Percentiles rank a stretch among this genome's conserved stretches.
These are phyloP conservation scores for Amanita brunnescens DNA, from an alignment of 768 basidiomycete genomes.

Conservation along the genomic window DNA sequence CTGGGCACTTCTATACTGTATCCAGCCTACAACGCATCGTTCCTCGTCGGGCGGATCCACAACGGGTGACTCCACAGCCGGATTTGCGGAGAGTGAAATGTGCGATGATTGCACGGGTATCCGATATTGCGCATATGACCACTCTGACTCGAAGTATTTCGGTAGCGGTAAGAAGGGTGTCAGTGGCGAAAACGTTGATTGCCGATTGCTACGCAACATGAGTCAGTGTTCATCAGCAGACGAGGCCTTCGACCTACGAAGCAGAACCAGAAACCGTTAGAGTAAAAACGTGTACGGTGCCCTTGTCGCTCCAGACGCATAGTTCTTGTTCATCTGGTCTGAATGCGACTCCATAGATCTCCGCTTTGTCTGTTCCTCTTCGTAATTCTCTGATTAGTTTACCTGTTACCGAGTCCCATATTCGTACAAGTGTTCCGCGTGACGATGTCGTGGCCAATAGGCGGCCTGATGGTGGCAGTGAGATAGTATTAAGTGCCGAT, in stretches of 20 bases:
- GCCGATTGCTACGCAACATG: constrained; percentile 54
- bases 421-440: constrained; percentile 76
- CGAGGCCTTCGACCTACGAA: constrained; percentile 41
- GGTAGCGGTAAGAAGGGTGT: constrained; percentile 77
- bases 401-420: constrained; percentile 74
- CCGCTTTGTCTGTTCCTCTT: constrained; percentile 82
- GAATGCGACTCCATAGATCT: constrained; percentile 87
- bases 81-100: constrained; percentile 66
- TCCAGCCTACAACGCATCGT: constrained; percentile 84
- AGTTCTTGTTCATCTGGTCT: constrained; percentile 79
- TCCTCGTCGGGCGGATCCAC: constrained; percentile 71
- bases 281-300: constrained; percentile 86
- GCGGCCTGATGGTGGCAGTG: constrained; percentile 69
- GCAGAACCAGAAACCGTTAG: constrained; percentile 49
- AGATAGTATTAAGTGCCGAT: constrained; percentile 68
- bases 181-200: constrained; percentile 73
- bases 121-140: constrained; percentile 91
- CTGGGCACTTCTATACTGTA: constrained; percentile 42
- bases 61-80: constrained; percentile 43
- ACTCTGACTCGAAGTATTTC: constrained; percentile 91
- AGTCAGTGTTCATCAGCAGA: constrained; percentile 4
- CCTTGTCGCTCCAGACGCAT: constrained; percentile 93
- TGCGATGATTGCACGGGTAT: constrained; percentile 82
- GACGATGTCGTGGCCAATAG: constrained; percentile 78
- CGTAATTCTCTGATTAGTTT: constrained; percentile 73